phyloP scores from a whole-genome alignment of 495 filamentous ascomycete genomes.

The Barbatosphaeria neglecta region DNA sequence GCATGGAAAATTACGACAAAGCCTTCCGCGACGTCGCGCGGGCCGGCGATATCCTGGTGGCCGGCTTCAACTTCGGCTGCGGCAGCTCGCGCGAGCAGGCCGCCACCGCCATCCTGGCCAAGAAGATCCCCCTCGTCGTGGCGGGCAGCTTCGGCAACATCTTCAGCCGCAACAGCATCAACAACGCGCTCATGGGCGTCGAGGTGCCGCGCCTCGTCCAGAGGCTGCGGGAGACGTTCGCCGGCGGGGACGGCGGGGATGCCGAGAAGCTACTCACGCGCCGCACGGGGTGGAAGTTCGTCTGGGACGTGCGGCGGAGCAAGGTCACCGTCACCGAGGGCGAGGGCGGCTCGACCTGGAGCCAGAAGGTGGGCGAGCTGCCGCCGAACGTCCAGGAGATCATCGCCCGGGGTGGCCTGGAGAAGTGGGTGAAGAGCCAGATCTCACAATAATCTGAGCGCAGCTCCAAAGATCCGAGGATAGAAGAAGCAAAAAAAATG shows the following conservation, averaged over 20 bases:
- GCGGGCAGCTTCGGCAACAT: conserved; percentile 84
- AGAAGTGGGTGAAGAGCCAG: conserved; percentile 73
- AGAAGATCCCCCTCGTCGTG: conserved; percentile 72
- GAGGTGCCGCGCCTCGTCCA: conserved; percentile 66
- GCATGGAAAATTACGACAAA: conserved; percentile 87
- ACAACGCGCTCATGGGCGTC: conserved; percentile 79
- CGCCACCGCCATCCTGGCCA: conserved; percentile 78
- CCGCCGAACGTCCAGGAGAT: conserved; percentile 87
- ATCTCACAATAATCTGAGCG: conserved; percentile 17
- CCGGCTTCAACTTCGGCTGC: conserved; percentile 87
- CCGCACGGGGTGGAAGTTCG: conserved; percentile 78
- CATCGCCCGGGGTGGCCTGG: conserved; percentile 66
- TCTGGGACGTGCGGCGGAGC: conserved; percentile 71
- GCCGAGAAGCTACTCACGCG: conserved; percentile 49
- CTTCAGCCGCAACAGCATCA: conserved; percentile 80
- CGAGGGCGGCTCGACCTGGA: conserved; percentile 52
- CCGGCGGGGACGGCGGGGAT: conserved; percentile 18
- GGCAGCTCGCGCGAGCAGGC: conserved; percentile 78
- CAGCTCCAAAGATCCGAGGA: too few species aligned
- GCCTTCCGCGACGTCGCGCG: conserved; percentile 49
- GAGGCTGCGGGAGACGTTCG: conserved; percentile 56
- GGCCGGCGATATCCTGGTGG: conserved; percentile 66
- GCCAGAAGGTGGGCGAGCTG: conserved; percentile 70
- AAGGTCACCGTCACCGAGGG: conserved; percentile 57
- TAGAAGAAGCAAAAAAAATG: conserved; percentile 2